phyloP scores from a whole-genome alignment of 352 stramenopile species.

The Pythium aristosporum region DNA sequence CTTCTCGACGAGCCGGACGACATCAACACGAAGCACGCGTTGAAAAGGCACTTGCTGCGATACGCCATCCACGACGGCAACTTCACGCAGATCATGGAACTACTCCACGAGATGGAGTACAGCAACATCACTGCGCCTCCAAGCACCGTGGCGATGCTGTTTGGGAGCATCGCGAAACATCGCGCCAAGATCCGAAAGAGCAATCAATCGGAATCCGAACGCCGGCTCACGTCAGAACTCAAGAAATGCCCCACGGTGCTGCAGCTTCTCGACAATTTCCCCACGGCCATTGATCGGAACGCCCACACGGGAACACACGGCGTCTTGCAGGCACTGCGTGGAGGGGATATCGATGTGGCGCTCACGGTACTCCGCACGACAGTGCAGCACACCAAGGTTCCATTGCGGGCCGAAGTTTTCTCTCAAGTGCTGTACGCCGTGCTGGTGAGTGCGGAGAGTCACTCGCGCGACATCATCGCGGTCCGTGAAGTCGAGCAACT shows the following conservation, averaged over 20 bases:
- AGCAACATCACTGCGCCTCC: constrained; percentile 53
- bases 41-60: constrained; percentile 63
- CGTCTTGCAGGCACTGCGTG: constrained; percentile 47
- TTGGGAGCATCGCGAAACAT: constrained; percentile 56
- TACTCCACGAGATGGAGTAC: constrained; percentile 76
- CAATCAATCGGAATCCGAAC: not conserved
- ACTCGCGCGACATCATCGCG: constrained; percentile 40
- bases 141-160: constrained; percentile 42
- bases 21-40: constrained; percentile 46
- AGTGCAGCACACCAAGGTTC: constrained; percentile 33
- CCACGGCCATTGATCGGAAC: constrained; percentile 48
- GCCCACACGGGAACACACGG: constrained; percentile 49
- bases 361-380: constrained; percentile 43
- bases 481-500: constrained; percentile 53
- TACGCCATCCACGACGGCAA: constrained; percentile 67
- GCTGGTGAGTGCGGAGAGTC: constrained; percentile 33
- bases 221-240: constrained; percentile 30
- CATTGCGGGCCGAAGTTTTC: constrained; percentile 55
- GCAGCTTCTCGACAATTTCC: constrained; percentile 55
- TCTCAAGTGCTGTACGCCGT: constrained; percentile 66
- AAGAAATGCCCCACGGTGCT: constrained; percentile 50
- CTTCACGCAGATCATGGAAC: constrained; percentile 72
- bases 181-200: constrained; percentile 28
- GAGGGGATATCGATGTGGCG: constrained; percentile 46
- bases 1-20: constrained; percentile 46